phyloP scores from a whole-genome alignment of 2,329 filamentous ascomycete genomes.

The Tolypocladium ovalisporum region DNA sequence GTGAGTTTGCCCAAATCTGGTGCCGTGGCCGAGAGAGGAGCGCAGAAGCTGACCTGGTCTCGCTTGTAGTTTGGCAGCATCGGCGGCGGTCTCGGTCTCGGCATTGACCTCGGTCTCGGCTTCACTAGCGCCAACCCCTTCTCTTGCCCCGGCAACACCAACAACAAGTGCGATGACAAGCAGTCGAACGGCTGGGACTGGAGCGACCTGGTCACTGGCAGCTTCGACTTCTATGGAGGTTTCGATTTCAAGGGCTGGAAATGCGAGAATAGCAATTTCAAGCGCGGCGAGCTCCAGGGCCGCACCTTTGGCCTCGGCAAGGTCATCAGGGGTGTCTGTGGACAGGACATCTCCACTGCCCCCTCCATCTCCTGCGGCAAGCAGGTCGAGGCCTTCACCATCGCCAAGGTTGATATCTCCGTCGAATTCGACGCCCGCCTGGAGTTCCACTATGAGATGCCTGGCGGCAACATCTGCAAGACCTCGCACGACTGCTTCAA shows the following conservation, averaged over 20 bases:
- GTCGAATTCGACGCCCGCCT: constrained; percentile 67
- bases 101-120: constrained; percentile 2
- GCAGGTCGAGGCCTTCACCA: constrained; percentile 48
- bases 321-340: constrained; percentile 48
- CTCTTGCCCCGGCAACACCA: constrained; percentile 57
- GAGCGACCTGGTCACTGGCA: constrained; percentile 47
- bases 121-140: constrained; percentile 34
- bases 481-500: constrained; percentile 59
- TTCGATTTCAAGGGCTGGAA: constrained; percentile 65
- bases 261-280: constrained; percentile 47
- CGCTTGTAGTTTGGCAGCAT: not conserved
- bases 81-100: not conserved
- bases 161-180: constrained; percentile 66
- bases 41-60: not conserved
- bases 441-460: constrained; percentile 81
- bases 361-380: constrained; percentile 41
- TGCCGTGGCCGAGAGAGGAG: not conserved
- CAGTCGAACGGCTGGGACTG: constrained; percentile 67
- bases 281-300: constrained; percentile 45
- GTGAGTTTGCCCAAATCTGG: constrained; percentile 5
- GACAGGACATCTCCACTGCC: constrained; percentile 30
- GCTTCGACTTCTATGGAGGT: constrained; percentile 56
- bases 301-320: constrained; percentile 37
- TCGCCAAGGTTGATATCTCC: constrained; percentile 62
- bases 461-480: constrained; percentile 72